Percentiles rank a stretch among this genome's conserved stretches.
These are phyloP conservation scores for Helicosporidium sp. DNA, from an alignment of 139 green algal species.

Conservation along the genomic window DNA sequence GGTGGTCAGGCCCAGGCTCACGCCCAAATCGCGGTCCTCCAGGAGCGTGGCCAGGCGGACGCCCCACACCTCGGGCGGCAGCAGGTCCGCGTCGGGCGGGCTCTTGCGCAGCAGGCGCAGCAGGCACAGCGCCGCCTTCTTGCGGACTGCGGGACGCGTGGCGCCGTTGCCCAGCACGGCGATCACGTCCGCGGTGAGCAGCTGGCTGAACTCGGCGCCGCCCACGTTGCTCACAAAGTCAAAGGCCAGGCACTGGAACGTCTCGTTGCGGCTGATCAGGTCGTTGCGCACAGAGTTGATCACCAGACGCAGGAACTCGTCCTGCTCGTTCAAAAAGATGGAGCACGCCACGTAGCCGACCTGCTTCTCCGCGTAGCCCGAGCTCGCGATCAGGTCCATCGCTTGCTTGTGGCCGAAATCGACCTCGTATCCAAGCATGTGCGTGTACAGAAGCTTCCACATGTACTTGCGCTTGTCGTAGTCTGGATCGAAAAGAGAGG, in stretches of 20 bases:
- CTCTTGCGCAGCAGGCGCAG: constrained; percentile 82
- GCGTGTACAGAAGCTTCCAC: constrained; percentile 98
- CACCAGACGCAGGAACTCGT: constrained; percentile 88
- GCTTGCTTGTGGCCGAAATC: constrained; percentile 97
- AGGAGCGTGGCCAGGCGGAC: constrained; percentile 39
- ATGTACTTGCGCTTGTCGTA: constrained; percentile 99
- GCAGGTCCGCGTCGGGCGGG: constrained; percentile 41
- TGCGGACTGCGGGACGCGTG: constrained; percentile 67
- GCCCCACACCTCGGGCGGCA: constrained; percentile 34
- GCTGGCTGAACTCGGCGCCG: constrained; percentile 82
- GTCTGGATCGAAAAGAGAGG: constrained; percentile 19
- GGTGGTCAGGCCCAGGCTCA: constrained; percentile 59
- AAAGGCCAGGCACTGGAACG: constrained; percentile 84
- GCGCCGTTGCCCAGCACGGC: constrained; percentile 63
- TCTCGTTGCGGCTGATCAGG: constrained; percentile 77
- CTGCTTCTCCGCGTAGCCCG: constrained; percentile 96
- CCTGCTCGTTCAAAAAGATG: constrained; percentile 77
- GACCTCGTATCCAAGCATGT: constrained; percentile 95
- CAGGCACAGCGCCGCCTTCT: constrained; percentile 91
- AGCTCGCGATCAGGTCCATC: constrained; percentile 71
- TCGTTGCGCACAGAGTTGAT: constrained; percentile 93
- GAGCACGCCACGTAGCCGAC: constrained; percentile 84
- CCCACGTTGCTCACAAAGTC: constrained; percentile 80
- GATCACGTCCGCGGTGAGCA: constrained; percentile 76
- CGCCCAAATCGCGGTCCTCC: constrained; percentile 75